A percentile compares a stretch with the other conserved stretches of the same genome.
Evolutionary conservation across 768 basidiomycete species (phyloP).

Genomic region (Auricularia sp.): DNA sequence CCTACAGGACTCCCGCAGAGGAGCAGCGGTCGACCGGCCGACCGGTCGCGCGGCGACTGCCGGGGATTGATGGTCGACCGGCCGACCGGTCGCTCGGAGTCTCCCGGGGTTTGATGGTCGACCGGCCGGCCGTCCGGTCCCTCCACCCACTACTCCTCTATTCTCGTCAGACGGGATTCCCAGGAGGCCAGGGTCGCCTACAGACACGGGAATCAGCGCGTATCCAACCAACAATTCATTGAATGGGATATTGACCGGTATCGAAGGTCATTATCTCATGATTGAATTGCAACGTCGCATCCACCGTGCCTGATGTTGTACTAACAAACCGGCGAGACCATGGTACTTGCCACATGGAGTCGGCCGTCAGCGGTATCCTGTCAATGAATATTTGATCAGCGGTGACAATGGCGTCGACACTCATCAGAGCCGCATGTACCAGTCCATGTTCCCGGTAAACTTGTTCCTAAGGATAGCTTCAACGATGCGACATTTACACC

Average conservation of each 20-base stretch:
- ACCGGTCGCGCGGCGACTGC: no score
- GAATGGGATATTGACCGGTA: not conserved
- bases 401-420: no score
- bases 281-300: conserved; percentile 2
- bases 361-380: conserved; percentile 3
- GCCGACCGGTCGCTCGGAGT: no score
- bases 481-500: not conserved
- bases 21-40: no score
- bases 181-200: not conserved
- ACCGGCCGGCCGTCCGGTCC: no score
- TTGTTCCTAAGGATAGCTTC: not conserved
- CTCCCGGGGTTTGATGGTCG: no score
- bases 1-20: no score
- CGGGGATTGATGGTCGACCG: no score
- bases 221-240: not conserved
- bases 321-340: not conserved
- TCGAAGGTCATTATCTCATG: conserved; percentile 2
- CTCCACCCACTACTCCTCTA: no score
- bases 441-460: conserved; percentile 6
- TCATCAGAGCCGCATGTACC: not conserved
- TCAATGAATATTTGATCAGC: not conserved
- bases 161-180: conserved; percentile 4
- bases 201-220: not conserved
- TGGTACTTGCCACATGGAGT: conserved; percentile 4
- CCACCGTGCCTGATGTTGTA: not conserved